These are phyloP conservation scores for Phytopythium aichiense DNA, from an alignment of 352 stramenopile genomes.

Conservation along the genomic window DNA sequence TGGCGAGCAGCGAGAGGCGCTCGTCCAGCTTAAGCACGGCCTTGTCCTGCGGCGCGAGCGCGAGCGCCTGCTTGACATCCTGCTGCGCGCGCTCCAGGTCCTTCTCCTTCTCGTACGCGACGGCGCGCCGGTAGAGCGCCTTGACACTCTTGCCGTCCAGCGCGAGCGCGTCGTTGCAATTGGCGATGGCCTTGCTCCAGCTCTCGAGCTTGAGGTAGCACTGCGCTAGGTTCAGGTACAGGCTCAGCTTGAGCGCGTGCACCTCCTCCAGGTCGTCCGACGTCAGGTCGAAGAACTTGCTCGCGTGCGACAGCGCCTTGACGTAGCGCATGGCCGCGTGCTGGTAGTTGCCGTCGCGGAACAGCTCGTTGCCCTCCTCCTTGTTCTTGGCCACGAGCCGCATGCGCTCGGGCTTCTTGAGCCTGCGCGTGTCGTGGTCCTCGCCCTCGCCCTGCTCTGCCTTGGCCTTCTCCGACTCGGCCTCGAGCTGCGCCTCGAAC, in stretches of 20 bases:
- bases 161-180: slow-evolving; percentile 80
- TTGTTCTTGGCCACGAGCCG: slow-evolving; percentile 94
- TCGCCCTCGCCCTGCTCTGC: slow-evolving; percentile 74
- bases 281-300: slow-evolving; percentile 92
- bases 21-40: slow-evolving; percentile 72
- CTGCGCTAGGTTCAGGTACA: slow-evolving; percentile 91
- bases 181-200: slow-evolving; percentile 78
- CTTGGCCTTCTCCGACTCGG: slow-evolving; percentile 70
- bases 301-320: slow-evolving; percentile 87
- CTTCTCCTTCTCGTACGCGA: slow-evolving; percentile 87
- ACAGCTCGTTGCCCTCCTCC: slow-evolving; percentile 93
- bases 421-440: slow-evolving; percentile 91
- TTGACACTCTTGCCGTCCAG: slow-evolving; percentile 78
- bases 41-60: slow-evolving; percentile 68
- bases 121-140: slow-evolving; percentile 82
- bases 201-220: slow-evolving; percentile 94
- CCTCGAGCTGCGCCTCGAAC: slow-evolving; percentile 72
- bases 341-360: slow-evolving; percentile 89
- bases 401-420: slow-evolving; percentile 92
- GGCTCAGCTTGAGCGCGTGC: slow-evolving; percentile 83
- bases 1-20: slow-evolving; percentile 58
- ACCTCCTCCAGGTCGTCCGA: slow-evolving; percentile 84
- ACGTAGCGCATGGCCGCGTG: slow-evolving; percentile 88
- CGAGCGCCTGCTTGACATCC: slow-evolving; percentile 57
- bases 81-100: slow-evolving; percentile 65